Evolutionary conservation across 2,329 filamentous ascomycete species (phyloP).

Genomic region (Aspergillus udagawae): DNA sequence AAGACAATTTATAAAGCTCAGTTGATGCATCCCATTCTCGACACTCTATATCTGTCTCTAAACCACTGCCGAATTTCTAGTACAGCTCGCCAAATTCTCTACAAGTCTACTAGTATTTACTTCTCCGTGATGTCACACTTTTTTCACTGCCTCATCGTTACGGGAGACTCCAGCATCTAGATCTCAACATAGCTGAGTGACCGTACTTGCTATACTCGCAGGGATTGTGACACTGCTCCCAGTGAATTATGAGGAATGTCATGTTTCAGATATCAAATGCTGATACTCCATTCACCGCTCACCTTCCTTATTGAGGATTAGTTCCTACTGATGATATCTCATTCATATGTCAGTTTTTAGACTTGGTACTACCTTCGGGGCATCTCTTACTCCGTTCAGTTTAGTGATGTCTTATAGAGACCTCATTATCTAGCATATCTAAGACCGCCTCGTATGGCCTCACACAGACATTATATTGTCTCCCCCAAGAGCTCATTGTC

Average conservation of each 20-base stretch:
- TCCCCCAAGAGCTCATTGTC: background rate
- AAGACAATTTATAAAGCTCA: background rate
- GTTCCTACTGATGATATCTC: background rate
- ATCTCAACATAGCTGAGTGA: background rate
- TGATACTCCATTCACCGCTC: background rate
- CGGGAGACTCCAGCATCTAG: background rate
- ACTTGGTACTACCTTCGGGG: background rate
- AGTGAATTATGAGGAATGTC: background rate
- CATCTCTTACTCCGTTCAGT: background rate
- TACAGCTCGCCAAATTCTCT: background rate
- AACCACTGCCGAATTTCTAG: background rate
- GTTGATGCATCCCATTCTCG: background rate
- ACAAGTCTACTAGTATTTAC: background rate
- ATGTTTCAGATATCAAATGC: background rate
- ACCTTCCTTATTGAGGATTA: background rate
- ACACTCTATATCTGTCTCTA: background rate
- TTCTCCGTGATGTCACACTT: background rate
- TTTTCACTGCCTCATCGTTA: background rate
- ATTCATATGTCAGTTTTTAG: background rate
- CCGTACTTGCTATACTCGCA: background rate
- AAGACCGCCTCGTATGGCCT: background rate
- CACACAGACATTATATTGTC: background rate
- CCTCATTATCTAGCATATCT: background rate
- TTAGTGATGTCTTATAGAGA: background rate
- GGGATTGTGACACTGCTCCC: background rate